Conservation (phyloP, 352 stramenopile species). For the Peronospora belbahrii region DNA sequence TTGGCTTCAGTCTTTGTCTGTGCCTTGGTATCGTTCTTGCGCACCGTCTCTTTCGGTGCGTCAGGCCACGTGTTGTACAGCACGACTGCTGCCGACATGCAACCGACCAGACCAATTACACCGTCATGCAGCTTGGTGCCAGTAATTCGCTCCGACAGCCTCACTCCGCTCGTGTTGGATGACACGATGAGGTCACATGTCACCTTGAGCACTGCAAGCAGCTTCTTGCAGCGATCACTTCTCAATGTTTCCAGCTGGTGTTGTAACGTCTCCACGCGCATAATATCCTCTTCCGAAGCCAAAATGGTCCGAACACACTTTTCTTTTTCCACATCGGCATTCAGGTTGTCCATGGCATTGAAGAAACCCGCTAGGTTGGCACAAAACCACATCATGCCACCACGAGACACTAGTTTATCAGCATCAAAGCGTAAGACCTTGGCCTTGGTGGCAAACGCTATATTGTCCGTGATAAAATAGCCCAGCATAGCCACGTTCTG, state of each 20-base stretch:
- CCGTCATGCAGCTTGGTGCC: slow-evolving; percentile 79
- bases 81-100: slow-evolving; percentile 71
- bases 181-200: slow-evolving; percentile 82
- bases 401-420: slow-evolving; percentile 51
- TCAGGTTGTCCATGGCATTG: slow-evolving; percentile 59
- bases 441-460: slow-evolving; percentile 75
- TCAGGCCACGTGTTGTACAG: slow-evolving; percentile 81
- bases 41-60: slow-evolving; percentile 26
- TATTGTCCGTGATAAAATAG: slow-evolving; percentile 85
- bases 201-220: slow-evolving; percentile 75
- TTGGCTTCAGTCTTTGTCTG: slow-evolving; percentile 11
- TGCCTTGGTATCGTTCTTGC: slow-evolving; percentile 14
- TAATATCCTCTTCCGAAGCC: slow-evolving; percentile 52
- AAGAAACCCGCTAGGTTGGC: slow-evolving; percentile 78
- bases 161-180: slow-evolving; percentile 74
- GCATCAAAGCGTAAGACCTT: slow-evolving; percentile 65
- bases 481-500: slow-evolving; percentile 79
- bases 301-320: slow-evolving; percentile 69
- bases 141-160: slow-evolving; percentile 67
- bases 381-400: slow-evolving; percentile 78
- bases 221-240: slow-evolving; percentile 67
- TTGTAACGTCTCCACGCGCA: slow-evolving; percentile 45
- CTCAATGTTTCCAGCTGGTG: slow-evolving; percentile 54
- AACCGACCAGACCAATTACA: slow-evolving; percentile 71
- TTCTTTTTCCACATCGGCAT: slow-evolving; percentile 74